Conservation (phyloP, 805 yeast genomes). For the Nakazawaea populi region DNA sequence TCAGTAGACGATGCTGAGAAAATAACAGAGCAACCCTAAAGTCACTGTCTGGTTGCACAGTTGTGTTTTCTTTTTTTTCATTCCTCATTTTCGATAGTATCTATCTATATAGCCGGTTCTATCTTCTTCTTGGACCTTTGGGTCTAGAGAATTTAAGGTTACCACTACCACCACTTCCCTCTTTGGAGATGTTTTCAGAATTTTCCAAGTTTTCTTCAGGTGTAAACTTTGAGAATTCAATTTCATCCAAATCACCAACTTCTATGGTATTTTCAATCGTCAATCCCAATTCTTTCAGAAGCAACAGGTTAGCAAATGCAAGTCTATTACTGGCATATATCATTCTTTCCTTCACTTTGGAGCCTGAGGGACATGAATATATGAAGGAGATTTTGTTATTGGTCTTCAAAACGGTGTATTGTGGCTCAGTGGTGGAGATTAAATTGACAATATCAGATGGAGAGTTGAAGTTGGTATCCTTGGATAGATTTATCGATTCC, state of each 20-base stretch:
- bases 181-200: neutral
- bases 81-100: too few relatives aligned
- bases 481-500: conserved; percentile 41
- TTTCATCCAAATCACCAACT: conserved; percentile 67
- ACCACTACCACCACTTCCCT: conserved; percentile 2
- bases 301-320: conserved; percentile 43
- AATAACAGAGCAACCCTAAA: too few relatives aligned
- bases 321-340: conserved; percentile 78
- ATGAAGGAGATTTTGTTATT: conserved; percentile 48
- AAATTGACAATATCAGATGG: conserved; percentile 24
- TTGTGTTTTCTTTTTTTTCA: too few relatives aligned
- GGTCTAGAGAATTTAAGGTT: conserved; percentile 50
- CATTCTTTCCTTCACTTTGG: conserved; percentile 89
- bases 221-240: conserved; percentile 48
- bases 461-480: conserved; percentile 17
- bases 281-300: conserved; percentile 32
- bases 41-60: too few relatives aligned
- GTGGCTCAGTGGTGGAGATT: conserved; percentile 43
- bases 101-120: too few relatives aligned
- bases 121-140: conserved; percentile 56
- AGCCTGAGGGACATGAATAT: conserved; percentile 85
- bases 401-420: conserved; percentile 49
- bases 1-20: too few relatives aligned
- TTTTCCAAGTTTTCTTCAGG: conserved; percentile 14
- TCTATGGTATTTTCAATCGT: conserved; percentile 48